Conservation (phyloP, 257 asterid species). For the Solanum etuberosum region DNA sequence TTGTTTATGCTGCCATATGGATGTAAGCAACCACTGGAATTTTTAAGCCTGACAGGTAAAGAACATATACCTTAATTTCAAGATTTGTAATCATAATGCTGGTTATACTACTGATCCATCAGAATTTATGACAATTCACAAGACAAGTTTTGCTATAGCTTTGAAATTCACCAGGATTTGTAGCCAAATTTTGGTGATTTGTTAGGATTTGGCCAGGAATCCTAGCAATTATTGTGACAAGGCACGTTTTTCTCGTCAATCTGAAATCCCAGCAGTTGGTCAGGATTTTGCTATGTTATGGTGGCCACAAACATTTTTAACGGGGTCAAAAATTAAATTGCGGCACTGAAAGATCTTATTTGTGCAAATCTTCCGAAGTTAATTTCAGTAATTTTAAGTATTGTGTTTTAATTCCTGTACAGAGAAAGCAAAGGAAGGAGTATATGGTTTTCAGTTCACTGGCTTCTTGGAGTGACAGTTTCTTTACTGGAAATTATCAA, state of each 20-base stretch:
- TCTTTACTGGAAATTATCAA: slow-evolving; percentile 60
- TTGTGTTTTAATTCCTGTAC: slow-evolving; percentile 5
- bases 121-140: background rate
- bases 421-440: slow-evolving; percentile 70
- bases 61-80: background rate
- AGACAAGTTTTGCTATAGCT: background rate
- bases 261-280: background rate
- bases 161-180: background rate
- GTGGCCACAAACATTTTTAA: background rate
- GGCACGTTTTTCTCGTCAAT: background rate
- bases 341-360: background rate
- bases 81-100: background rate
- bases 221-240: background rate
- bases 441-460: slow-evolving; percentile 59
- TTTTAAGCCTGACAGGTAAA: slow-evolving; percentile 59
- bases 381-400: background rate
- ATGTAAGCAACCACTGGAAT: slow-evolving; percentile 51
- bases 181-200: background rate
- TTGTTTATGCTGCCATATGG: slow-evolving; percentile 62
- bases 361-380: background rate
- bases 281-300: background rate
- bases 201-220: background rate
- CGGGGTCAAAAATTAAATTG: background rate
- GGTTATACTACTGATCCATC: background rate
- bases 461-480: slow-evolving; percentile 59